phyloP scores from a whole-genome alignment of 2,329 filamentous ascomycete species.

The Fusarium circinatum region DNA sequence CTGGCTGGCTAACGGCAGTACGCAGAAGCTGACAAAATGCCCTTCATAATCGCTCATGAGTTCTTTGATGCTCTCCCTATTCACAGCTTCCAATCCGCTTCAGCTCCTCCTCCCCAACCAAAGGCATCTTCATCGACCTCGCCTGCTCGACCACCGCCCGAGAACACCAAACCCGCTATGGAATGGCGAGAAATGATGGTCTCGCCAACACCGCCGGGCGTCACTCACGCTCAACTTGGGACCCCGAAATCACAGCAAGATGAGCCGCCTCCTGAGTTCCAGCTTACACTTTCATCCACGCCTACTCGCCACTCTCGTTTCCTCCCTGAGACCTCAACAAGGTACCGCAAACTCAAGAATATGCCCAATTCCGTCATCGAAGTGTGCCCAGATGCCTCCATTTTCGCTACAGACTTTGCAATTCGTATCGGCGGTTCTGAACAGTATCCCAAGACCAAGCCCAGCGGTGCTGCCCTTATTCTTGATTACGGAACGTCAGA shows the following conservation, averaged over 20 bases:
- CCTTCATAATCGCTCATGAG: conserved; percentile 96
- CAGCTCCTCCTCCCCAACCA: conserved; percentile 46
- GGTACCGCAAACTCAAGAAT: conserved; percentile 80
- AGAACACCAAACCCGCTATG: conserved; percentile 52
- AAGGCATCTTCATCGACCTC: conserved; percentile 42
- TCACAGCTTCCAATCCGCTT: conserved; percentile 87
- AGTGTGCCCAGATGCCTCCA: conserved; percentile 86
- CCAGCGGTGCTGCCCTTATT: conserved; percentile 90
- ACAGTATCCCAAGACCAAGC: conserved; percentile 63
- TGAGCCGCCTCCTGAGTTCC: conserved; percentile 79
- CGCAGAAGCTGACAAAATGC: conserved; percentile 73
- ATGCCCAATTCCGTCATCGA: conserved; percentile 80
- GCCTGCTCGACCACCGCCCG: conserved; percentile 51
- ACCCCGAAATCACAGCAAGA: conserved; percentile 63
- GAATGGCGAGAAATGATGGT: conserved; percentile 90
- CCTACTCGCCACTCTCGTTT: conserved; percentile 86
- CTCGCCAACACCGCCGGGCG: conserved; percentile 68
- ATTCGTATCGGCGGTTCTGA: conserved; percentile 79
- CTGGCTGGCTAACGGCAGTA: conserved; percentile 8
- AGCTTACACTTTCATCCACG: conserved; percentile 79
- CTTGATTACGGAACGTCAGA: conserved; percentile 89
- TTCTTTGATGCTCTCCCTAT: conserved; percentile 99
- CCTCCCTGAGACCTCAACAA: conserved; percentile 81
- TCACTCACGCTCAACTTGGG: conserved; percentile 63
- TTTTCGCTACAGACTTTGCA: conserved; percentile 85